Conservation (phyloP, 208 protist genomes). For the Acanthamoeba rhysodes region DNA sequence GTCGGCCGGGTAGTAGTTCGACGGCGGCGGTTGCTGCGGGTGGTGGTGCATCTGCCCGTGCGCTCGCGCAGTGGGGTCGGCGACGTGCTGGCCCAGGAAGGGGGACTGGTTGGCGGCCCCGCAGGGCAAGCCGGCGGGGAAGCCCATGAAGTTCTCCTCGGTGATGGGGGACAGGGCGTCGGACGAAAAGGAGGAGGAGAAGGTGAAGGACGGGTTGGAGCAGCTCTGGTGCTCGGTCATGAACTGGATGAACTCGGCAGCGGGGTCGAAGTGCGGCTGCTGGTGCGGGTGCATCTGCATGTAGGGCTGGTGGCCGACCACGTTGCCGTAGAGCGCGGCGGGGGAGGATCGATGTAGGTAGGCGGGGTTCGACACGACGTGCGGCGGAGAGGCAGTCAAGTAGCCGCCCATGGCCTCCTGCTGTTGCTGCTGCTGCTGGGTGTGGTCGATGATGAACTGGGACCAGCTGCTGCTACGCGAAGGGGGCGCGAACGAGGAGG, state of each 20-base stretch:
- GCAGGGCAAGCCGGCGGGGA: neutral
- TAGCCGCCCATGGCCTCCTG: neutral
- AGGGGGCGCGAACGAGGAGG: neutral
- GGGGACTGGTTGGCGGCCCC: neutral
- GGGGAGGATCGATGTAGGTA: neutral
- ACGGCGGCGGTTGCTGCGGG: neutral
- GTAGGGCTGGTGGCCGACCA: neutral
- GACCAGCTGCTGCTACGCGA: constrained; percentile 9
- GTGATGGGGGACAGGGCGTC: neutral
- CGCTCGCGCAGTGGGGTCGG: neutral
- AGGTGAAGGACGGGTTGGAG: constrained; percentile 64
- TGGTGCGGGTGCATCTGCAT: neutral
- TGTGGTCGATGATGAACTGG: constrained; percentile 43
- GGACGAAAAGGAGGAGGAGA: constrained; percentile 46
- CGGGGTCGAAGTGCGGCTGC: neutral
- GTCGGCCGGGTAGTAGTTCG: neutral
- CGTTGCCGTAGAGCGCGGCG: neutral
- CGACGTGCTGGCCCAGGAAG: neutral
- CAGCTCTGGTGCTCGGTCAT: constrained; percentile 55
- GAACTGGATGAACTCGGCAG: constrained; percentile 8
- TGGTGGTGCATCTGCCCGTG: neutral
- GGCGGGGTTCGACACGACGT: neutral
- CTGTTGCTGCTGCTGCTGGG: constrained; percentile 5
- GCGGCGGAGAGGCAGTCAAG: too few species aligned
- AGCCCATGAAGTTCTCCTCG: constrained; percentile 20